phyloP scores from a whole-genome alignment of 225 moss, liverwort and hornwort species.

The Physcomitrium patens region DNA sequence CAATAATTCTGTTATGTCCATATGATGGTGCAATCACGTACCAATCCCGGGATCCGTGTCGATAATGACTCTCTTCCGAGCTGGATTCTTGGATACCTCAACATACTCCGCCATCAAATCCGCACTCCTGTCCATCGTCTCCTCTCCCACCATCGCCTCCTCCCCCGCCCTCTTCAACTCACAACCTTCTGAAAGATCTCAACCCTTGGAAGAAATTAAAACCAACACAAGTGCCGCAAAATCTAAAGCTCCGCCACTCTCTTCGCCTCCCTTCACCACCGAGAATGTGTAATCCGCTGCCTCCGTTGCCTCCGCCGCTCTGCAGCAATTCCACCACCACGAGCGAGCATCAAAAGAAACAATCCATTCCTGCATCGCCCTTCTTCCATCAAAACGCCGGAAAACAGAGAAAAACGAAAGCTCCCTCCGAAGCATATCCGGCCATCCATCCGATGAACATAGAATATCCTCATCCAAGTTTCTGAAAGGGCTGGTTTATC shows the following conservation, averaged over 20 bases:
- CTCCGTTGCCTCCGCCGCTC: not conserved
- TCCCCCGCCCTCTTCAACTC: not conserved
- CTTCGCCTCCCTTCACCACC: not conserved
- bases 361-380: no score
- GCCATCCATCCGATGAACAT: no score
- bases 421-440: no score
- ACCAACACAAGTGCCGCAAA: constrained; percentile 39
- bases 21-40: constrained; percentile 3
- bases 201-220: not conserved
- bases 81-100: constrained; percentile 15
- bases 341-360: no score
- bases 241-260: not conserved
- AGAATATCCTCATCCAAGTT: no score
- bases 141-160: constrained; percentile 29
- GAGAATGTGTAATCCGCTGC: no score
- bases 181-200: not conserved
- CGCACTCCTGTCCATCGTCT: not conserved
- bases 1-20: not conserved
- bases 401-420: no score
- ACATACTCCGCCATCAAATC: not conserved
- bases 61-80: constrained; percentile 77
- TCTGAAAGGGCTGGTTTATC: no score
- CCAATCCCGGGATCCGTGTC: constrained; percentile 99
- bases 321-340: not conserved
- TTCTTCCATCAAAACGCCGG: no score